Evolutionary conservation across 225 moss, liverwort and hornwort species (phyloP).

Genomic region (Neckera pumila): DNA sequence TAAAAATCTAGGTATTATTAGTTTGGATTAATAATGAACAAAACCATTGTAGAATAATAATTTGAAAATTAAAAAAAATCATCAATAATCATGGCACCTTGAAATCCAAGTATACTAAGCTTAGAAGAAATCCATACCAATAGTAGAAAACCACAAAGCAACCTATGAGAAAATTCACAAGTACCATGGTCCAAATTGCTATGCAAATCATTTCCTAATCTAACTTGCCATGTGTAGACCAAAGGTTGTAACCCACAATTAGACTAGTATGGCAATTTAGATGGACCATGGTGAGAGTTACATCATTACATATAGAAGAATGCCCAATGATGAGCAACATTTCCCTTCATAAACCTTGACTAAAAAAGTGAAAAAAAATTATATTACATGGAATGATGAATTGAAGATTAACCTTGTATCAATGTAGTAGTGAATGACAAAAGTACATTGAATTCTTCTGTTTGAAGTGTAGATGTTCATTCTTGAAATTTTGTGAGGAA

Average conservation of each 20-base stretch:
- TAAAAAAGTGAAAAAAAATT: neutral
- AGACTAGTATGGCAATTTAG: accelerated
- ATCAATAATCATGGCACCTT: accelerated
- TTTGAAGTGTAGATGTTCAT: neutral
- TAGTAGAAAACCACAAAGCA: accelerated
- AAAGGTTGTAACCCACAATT: neutral
- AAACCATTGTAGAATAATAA: too few relatives aligned
- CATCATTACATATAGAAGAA: too few relatives aligned
- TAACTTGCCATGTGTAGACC: neutral
- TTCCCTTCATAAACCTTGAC: accelerated
- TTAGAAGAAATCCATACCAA: neutral
- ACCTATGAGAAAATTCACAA: neutral
- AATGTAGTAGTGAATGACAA: neutral
- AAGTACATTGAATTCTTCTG: neutral
- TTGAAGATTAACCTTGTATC: neutral
- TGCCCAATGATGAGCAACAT: neutral
- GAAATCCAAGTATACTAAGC: too few relatives aligned
- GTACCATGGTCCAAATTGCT: neutral
- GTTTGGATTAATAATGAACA: neutral
- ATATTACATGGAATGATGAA: neutral
- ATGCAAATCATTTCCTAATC: accelerated
- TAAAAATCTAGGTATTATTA: neutral
- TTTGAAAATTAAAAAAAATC: neutral
- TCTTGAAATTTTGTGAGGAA: neutral
- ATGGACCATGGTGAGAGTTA: neutral